phyloP scores from a whole-genome alignment of 2,329 filamentous ascomycete genomes.

The Fusarium paranaense region DNA sequence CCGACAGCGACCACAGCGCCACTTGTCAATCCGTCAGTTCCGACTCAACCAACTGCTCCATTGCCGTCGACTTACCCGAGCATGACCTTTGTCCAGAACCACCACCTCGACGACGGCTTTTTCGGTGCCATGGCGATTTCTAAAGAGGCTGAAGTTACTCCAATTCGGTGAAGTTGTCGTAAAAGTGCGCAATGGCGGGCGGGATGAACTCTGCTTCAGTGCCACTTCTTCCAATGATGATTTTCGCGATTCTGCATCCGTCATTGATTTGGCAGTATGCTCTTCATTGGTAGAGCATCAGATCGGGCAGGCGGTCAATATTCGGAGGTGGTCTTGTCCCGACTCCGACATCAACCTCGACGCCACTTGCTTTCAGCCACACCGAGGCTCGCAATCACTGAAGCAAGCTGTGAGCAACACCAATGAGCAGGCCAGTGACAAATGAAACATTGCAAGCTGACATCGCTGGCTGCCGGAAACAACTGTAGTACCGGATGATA shows the following conservation, averaged over 20 bases:
- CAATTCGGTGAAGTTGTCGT: background rate
- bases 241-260: slow-evolving; percentile 44
- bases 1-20: slow-evolving; percentile 80
- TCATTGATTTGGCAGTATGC: slow-evolving; percentile 47
- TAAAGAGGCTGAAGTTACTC: background rate
- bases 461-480: background rate
- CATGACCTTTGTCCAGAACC: slow-evolving; percentile 76
- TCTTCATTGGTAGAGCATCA: slow-evolving; percentile 10
- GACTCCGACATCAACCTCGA: background rate
- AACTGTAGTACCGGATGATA: background rate
- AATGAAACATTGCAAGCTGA: background rate
- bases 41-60: slow-evolving; percentile 17
- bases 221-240: slow-evolving; percentile 43
- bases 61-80: slow-evolving; percentile 65
- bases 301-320: slow-evolving; percentile 40
- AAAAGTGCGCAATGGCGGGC: background rate
- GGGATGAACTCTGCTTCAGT: slow-evolving; percentile 6
- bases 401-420: background rate
- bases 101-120: slow-evolving; percentile 64
- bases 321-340: slow-evolving; percentile 29
- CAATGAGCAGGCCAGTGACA: background rate
- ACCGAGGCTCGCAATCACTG: background rate
- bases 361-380: background rate
- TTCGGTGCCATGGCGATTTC: slow-evolving; percentile 50
- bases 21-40: slow-evolving; percentile 58